A percentile compares a stretch with the other conserved stretches of the same genome.
Conservation (phyloP, 1,284 basidiomycete species). For the Trametes hirsuta region DNA sequence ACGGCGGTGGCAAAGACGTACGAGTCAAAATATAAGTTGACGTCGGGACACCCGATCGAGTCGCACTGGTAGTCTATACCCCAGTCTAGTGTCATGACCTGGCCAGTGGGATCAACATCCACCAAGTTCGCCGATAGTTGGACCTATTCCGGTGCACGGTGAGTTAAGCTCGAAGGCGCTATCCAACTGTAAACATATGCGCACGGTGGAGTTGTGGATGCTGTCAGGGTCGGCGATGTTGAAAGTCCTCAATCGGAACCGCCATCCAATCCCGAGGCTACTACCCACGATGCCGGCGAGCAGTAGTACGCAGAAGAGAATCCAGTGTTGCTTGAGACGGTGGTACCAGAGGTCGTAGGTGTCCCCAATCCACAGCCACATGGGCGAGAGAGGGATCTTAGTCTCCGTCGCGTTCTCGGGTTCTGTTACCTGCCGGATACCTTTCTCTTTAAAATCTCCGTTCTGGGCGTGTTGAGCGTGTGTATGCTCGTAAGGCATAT, state of each 20-base stretch:
- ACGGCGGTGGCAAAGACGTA: not conserved
- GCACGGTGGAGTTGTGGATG: slow-evolving; percentile 9
- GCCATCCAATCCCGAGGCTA: slow-evolving; percentile 25
- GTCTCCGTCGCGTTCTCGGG: not conserved
- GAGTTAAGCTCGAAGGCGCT: no score
- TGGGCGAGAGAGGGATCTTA: not conserved
- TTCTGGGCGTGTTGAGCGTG: not conserved
- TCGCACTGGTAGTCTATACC: slow-evolving; percentile 17
- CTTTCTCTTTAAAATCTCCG: not conserved
- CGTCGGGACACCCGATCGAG: slow-evolving; percentile 19
- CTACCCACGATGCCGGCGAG: slow-evolving; percentile 9
- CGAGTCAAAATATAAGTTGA: slow-evolving; percentile 28
- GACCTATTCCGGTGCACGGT: slow-evolving; percentile 6
- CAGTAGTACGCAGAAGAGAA: slow-evolving; percentile 4
- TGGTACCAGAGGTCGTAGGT: slow-evolving; percentile 5
- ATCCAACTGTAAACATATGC: not conserved
- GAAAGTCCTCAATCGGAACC: slow-evolving; percentile 22
- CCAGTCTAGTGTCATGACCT: slow-evolving; percentile 29
- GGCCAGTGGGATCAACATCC: slow-evolving; percentile 17
- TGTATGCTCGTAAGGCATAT: not conserved
- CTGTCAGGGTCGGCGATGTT: slow-evolving; percentile 14
- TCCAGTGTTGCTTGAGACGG: slow-evolving; percentile 7
- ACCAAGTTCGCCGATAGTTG: slow-evolving; percentile 24
- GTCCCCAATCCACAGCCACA: slow-evolving; percentile 1
- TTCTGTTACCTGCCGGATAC: not conserved